Evolutionary conservation across 1,139 yeast species (phyloP).

Genomic region (Candida sanyaensis): DNA sequence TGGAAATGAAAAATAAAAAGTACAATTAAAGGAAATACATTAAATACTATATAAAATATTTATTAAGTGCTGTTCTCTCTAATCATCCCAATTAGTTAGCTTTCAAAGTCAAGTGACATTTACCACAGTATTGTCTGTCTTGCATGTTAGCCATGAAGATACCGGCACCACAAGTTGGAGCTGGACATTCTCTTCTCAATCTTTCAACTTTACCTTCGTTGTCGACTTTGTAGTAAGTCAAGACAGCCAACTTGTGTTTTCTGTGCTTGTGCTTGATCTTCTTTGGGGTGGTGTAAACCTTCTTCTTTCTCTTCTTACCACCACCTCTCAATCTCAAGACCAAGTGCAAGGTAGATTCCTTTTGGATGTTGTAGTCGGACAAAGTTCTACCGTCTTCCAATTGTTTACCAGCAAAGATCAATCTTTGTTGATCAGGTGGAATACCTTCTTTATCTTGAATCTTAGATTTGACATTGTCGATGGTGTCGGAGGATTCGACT

Average conservation of each 20-base stretch:
- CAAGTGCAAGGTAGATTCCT: conserved; percentile 98
- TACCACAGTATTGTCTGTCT: conserved; percentile 99
- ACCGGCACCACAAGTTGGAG: conserved; percentile 96
- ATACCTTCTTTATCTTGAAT: conserved; percentile 99
- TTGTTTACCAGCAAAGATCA: conserved; percentile 99
- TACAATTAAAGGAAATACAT: background rate
- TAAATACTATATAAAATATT: background rate
- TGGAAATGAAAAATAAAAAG: too few species aligned
- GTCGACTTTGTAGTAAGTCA: conserved; percentile 99
- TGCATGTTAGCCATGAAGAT: conserved; percentile 99
- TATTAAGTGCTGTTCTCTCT: background rate
- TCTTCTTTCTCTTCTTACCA: conserved; percentile 99
- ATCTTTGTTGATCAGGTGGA: conserved; percentile 99
- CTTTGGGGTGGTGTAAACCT: conserved; percentile 99
- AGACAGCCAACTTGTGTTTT: conserved; percentile 98
- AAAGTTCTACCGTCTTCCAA: conserved; percentile 99
- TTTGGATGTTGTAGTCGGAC: conserved; percentile 99
- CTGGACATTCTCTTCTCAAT: conserved; percentile 98
- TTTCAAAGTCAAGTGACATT: conserved; percentile 95
- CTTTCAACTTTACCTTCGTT: conserved; percentile 98
- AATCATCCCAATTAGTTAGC: conserved; percentile 35
- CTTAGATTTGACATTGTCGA: conserved; percentile 98
- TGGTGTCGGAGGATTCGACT: conserved; percentile 98
- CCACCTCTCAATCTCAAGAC: conserved; percentile 99
- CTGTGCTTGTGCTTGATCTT: conserved; percentile 99